Base-by-base conservation (phyloP, 306 rosid species). In the Vigna radiata region DNA sequence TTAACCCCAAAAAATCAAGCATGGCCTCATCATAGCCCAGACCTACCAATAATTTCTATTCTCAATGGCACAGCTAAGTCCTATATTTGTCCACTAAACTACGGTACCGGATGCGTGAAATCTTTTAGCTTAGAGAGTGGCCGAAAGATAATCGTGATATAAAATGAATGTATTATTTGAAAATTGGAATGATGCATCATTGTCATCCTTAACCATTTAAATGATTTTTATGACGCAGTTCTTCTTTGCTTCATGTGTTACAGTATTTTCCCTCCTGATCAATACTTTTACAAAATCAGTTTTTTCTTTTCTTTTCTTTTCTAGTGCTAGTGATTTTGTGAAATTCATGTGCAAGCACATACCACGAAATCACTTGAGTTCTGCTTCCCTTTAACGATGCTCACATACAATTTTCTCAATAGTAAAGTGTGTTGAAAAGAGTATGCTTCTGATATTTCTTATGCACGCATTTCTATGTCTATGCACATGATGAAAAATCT, bases 401-500 rank as follows among this genome's bases (percentile, higher is more conserved):
- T 9, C 14, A 55, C 61, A 4, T 55, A 10, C 17, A 31, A 33
- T 31, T 63, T 36, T n/a, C 7, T 15, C 48, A 16, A 63, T 17
- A 16, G n/a, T n/a, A 36, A n/a, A 6, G 46, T 36, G 2, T 16
- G 13, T 29, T 15, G 27, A 63, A 60, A 31, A 31, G 4, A 15
- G n/a, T 6, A 39, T 5, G 8, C 17, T 36, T 14, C 3, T 36
- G 36, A n/a, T 8, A 17, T 62, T 62, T 62, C 67, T 43, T 21
- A 4, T 31, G 41, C 37, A 17, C 29, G 23, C 12, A 15, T 53
- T 16, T 65, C 10, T 18, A 17, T 52, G 16, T 44, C 4, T 3
- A 44, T 33, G 41, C 37, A 70, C 62, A 62, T 12, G 79, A 73
- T 31, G 54, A 70, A 53, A 50, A 53, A 36, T 39, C 49, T 68